Evolutionary conservation across 495 filamentous ascomycete genomes (phyloP).

Genomic region (Penicillium canariense): DNA sequence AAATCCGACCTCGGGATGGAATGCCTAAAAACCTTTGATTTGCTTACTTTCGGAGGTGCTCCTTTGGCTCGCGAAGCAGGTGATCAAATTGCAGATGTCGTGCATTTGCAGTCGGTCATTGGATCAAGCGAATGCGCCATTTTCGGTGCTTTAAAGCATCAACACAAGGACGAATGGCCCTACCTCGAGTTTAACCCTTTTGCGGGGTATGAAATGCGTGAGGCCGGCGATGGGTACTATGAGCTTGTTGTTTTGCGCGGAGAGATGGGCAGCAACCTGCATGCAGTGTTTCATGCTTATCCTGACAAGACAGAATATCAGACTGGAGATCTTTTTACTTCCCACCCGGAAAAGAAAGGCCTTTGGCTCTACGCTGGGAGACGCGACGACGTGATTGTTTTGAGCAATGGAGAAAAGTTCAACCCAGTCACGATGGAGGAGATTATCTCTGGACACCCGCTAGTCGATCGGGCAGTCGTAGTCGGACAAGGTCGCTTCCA

Average conservation of each 20-base stretch:
- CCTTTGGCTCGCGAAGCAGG: slow-evolving; percentile 6
- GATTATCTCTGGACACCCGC: slow-evolving; percentile 1
- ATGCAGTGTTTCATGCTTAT: slow-evolving; percentile 15
- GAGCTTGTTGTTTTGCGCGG: slow-evolving; percentile 35
- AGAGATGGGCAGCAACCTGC: not conserved
- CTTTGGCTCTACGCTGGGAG: slow-evolving; percentile 33
- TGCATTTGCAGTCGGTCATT: slow-evolving; percentile 9
- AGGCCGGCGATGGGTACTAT: slow-evolving; percentile 42
- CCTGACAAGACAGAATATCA: slow-evolving; percentile 11
- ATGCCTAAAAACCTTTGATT: not conserved
- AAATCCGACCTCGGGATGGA: slow-evolving; percentile 6
- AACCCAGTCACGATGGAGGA: slow-evolving; percentile 28
- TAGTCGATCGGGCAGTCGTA: slow-evolving; percentile 5
- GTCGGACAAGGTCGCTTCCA: slow-evolving; percentile 12
- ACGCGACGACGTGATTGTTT: slow-evolving; percentile 38
- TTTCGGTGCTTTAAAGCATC: not conserved
- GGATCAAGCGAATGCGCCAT: slow-evolving; percentile 15
- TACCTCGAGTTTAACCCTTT: slow-evolving; percentile 48
- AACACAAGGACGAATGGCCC: slow-evolving; percentile 42
- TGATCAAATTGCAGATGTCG: slow-evolving; percentile 5
- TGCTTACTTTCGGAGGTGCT: slow-evolving; percentile 7
- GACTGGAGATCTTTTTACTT: slow-evolving; percentile 16
- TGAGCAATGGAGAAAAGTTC: slow-evolving; percentile 39
- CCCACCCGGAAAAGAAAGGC: slow-evolving; percentile 14
- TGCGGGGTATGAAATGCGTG: slow-evolving; percentile 37